Percentiles rank a stretch among this genome's conserved stretches.
Evolutionary conservation across 139 green algal species (phyloP).

Genomic region (Closterium sp.): DNA sequence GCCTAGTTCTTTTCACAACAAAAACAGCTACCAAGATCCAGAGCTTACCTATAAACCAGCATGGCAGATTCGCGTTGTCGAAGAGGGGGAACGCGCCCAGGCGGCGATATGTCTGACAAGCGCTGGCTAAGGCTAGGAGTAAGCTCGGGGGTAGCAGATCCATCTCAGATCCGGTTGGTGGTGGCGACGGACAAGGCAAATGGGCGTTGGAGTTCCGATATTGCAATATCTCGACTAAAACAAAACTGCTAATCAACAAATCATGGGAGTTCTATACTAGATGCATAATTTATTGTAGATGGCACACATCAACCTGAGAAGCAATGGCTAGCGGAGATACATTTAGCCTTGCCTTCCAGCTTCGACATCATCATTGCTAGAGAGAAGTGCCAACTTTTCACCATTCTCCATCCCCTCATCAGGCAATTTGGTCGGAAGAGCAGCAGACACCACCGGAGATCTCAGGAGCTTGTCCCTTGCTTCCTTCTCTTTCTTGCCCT

Average conservation of each 20-base stretch:
- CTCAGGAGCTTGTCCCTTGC: neutral
- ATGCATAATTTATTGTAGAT: neutral
- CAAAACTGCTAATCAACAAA: neutral
- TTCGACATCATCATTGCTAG: neutral
- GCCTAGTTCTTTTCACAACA: no score
- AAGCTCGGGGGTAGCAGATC: no score
- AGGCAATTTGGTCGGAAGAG: neutral
- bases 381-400: neutral
- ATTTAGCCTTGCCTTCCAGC: neutral
- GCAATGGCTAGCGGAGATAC: neutral
- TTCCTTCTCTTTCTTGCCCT: conserved; percentile 15
- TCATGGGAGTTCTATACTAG: neutral
- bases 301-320: neutral
- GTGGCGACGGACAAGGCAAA: no score
- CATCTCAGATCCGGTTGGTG: no score
- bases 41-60: no score
- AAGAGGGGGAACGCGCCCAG: no score
- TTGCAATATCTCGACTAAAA: neutral
- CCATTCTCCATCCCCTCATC: neutral
- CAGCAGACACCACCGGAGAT: neutral
- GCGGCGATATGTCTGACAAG: no score
- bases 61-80: no score
- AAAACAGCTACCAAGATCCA: no score
- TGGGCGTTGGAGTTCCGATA: no score
- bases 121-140: no score